phyloP scores from a whole-genome alignment of 805 yeast species.

The Ogataea paradorogensis region DNA sequence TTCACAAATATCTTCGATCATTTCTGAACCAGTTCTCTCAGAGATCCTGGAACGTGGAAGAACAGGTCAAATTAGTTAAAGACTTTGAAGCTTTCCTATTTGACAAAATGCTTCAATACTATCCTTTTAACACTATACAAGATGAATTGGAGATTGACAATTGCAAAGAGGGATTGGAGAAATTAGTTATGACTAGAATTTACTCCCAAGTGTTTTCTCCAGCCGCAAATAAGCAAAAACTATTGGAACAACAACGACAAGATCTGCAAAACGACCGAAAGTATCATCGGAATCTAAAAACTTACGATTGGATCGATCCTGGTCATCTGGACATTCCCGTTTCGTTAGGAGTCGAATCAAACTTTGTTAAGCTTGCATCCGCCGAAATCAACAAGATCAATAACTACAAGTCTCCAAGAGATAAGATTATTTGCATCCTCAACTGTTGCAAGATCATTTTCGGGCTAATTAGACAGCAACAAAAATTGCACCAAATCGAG shows the following conservation, averaged over 20 bases:
- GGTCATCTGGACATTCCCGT: slow-evolving; percentile 74
- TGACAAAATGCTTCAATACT: slow-evolving; percentile 55
- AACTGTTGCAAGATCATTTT: slow-evolving; percentile 92
- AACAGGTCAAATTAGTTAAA: slow-evolving; percentile 69
- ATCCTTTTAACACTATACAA: slow-evolving; percentile 70
- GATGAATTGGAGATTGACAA: slow-evolving; percentile 60
- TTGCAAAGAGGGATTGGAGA: slow-evolving; percentile 88
- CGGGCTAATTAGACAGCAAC: slow-evolving; percentile 68
- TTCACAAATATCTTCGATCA: slow-evolving; percentile 80
- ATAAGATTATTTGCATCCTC: slow-evolving; percentile 84
- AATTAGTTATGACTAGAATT: slow-evolving; percentile 83
- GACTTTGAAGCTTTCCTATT: slow-evolving; percentile 77
- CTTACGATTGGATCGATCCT: slow-evolving; percentile 59
- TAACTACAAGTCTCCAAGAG: slow-evolving; percentile 88
- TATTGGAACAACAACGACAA: slow-evolving; percentile 54
- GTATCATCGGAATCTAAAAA: slow-evolving; percentile 39
- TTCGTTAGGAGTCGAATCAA: slow-evolving; percentile 42
- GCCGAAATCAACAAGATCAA: slow-evolving; percentile 75
- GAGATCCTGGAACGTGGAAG: slow-evolving; percentile 67
- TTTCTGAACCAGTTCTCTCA: slow-evolving; percentile 75
- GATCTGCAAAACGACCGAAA: slow-evolving; percentile 69
- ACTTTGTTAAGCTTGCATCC: slow-evolving; percentile 64
- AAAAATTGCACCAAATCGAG: slow-evolving; percentile 42
- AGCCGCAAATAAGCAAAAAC: slow-evolving; percentile 36
- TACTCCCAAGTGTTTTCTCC: slow-evolving; percentile 83